Base-by-base conservation (phyloP, 768 basidiomycete genomes). In the Tylopilus vinaceipallidus region DNA sequence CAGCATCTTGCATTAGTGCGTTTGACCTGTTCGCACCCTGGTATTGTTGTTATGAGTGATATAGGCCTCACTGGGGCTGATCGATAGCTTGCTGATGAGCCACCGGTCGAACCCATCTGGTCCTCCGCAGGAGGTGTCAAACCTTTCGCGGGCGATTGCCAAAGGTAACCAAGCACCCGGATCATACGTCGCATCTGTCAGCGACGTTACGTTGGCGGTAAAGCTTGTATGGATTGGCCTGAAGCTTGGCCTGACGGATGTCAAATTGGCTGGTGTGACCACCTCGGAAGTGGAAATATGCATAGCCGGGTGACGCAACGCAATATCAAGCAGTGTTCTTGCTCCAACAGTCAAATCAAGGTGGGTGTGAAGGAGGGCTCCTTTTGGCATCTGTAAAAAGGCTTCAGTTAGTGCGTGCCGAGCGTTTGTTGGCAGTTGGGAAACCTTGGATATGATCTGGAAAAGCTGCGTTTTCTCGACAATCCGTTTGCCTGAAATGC, bases 11-110 rank as follows among this genome's bases (percentile, higher is more conserved):
- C 8, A n/a, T n/a, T n/a, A n/a, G n/a, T n/a, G n/a, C 26, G 12
- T 33, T 11, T 26, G 17, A 14, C 12, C 9, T 39, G 10, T 19
- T 32, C 58, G 10, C 46, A 81, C 88, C 77, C 87, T 86, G 3
- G 73, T 68, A 10, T 83, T 73, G 5, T 84, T 87, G 45, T 87
- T 86, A 53, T 88, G 83, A 2, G 83, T 88, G 4, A 75, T 72
- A 56, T 90, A 89, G 4, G 86, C 86, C 56, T 89, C 83, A 3
- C 73, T 71, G 10, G 87, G 83, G 62, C 84, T 80, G 57, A 91
- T 87, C 43, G 75, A 81, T 72, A 88, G 71, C 4, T 77, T 67
- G 36, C 71, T 73, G 41, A 79, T 64, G 10, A 83, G 75, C 86
- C 84, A 87, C 43, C 70, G 68, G 64, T 91, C 87, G 49, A 91